phyloP scores from a whole-genome alignment of 1,284 basidiomycete species.

The Sanguinoderma infundibulare region DNA sequence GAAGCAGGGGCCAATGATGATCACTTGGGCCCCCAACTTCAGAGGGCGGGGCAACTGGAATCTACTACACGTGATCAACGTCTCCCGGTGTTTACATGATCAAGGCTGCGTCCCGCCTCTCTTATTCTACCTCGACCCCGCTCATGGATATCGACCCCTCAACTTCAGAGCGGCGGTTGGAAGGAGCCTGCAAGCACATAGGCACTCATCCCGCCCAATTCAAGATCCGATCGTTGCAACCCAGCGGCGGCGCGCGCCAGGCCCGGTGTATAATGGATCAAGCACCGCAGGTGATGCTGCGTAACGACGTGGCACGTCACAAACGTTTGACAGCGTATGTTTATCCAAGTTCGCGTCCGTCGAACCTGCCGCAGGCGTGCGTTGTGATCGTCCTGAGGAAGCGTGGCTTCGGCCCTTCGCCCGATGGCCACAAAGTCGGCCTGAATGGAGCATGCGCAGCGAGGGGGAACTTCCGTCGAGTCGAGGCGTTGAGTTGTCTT shows the following conservation, averaged over 20 bases:
- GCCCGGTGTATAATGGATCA: neutral
- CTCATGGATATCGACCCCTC: too few species aligned
- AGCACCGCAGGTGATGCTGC: neutral
- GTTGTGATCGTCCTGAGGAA: neutral
- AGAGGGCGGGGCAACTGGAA: too few species aligned
- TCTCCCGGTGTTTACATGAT: too few species aligned
- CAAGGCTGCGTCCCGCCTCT: too few species aligned
- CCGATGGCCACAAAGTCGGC: neutral
- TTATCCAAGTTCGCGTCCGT: neutral
- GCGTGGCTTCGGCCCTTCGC: neutral
- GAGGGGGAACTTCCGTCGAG: neutral
- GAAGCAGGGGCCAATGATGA: too few species aligned
- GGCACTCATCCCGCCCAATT: neutral
- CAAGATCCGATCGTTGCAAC: constrained; percentile 10
- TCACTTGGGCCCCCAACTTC: too few species aligned
- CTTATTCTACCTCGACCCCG: too few species aligned
- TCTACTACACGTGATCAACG: too few species aligned
- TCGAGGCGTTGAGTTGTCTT: neutral
- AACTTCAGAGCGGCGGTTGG: too few species aligned
- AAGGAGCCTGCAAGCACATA: neutral
- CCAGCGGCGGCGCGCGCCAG: constrained; percentile 10
- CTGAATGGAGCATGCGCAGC: neutral
- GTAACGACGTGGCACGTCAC: neutral
- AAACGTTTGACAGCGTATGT: neutral
- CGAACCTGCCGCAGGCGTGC: neutral